These are phyloP conservation scores for Penicillium verhagenii DNA, from an alignment of 495 filamentous ascomycete species.

Conservation along the genomic window DNA sequence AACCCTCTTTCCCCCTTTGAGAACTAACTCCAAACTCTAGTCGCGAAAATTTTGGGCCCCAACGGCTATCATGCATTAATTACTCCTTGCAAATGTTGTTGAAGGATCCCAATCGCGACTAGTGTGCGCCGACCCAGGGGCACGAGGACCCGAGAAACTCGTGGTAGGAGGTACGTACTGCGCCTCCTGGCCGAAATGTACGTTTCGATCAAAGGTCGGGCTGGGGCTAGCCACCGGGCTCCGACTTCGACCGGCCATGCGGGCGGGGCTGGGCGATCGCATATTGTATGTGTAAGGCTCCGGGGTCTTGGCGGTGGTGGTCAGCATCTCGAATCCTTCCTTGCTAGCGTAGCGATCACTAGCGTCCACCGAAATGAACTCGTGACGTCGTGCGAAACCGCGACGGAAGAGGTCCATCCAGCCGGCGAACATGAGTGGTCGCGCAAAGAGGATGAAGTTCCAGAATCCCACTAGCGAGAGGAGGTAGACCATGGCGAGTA, in stretches of 20 bases:
- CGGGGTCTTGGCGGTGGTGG: constrained; percentile 42
- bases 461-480: constrained; percentile 84
- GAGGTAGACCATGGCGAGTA: constrained; percentile 78
- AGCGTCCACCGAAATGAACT: constrained; percentile 89
- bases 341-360: constrained; percentile 59
- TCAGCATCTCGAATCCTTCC: constrained; percentile 83
- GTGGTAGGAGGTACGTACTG: constrained; percentile 55
- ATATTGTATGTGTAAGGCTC: constrained; percentile 32
- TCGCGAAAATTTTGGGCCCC: neutral
- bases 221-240: constrained; percentile 22
- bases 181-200: constrained; percentile 51
- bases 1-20: too few species aligned
- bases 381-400: constrained; percentile 47
- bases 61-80: constrained; percentile 14
- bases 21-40: neutral
- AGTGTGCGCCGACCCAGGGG: constrained; percentile 37
- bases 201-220: constrained; percentile 31
- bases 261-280: constrained; percentile 40
- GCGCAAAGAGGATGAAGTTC: constrained; percentile 75
- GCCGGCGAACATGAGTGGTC: constrained; percentile 76
- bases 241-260: constrained; percentile 20
- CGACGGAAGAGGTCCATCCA: constrained; percentile 69
- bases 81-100: constrained; percentile 35
- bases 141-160: constrained; percentile 59
- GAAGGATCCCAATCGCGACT: constrained; percentile 42